Base-by-base conservation (phyloP, 352 stramenopile species). In the Globisporangium nunn region DNA sequence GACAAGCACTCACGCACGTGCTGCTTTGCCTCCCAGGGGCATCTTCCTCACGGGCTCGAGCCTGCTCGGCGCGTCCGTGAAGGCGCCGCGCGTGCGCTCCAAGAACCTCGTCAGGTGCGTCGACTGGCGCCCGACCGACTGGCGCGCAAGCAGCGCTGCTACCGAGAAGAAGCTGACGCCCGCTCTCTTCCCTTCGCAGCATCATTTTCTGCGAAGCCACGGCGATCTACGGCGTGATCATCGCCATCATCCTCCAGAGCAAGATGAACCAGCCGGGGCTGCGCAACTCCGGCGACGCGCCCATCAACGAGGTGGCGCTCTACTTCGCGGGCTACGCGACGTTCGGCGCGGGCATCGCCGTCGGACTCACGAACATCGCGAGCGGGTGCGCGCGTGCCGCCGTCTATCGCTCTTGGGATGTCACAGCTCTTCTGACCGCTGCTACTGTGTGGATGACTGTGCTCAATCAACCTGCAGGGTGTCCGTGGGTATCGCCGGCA, bases 191-290 rank as follows among this genome's bases (percentile, higher is more conserved):
- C 10, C 11, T 15, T 14, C 11, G 10, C 35, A 96, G 94, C 76
- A 98, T 99, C 58, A 99, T 99, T 91, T 99, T 99, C 76, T 99
- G 97, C 72, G 97, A 99, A 80, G 97, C 97, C 11, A 99, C 95
- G 28, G 97, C 97, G 54, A 99, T 99, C 64, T 99, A 99, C 74
- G 97, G 97, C 58, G 93, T 99, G 61, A 99, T 99, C 60, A 98
- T 99, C 81, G 96, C 97, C 46, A 99, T 99, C 70, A 99, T 99
- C 62, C 77, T 99, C 46, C 87, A 97, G 61, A 98, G 95, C 76
- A 99, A 99, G 85, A 93, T 95, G 81, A 89, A 85, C 59, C 73
- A 88, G 58, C 83, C 83, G 23, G 73, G 47, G 23, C 68, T 93
- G 30, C 78, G 81, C 48, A 69, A 70, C 61, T 66, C 70, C 2